Percentiles rank a stretch among this genome's conserved stretches.
Evolutionary conservation across 768 basidiomycete genomes (phyloP).

Genomic region (Boletus rubropictus): DNA sequence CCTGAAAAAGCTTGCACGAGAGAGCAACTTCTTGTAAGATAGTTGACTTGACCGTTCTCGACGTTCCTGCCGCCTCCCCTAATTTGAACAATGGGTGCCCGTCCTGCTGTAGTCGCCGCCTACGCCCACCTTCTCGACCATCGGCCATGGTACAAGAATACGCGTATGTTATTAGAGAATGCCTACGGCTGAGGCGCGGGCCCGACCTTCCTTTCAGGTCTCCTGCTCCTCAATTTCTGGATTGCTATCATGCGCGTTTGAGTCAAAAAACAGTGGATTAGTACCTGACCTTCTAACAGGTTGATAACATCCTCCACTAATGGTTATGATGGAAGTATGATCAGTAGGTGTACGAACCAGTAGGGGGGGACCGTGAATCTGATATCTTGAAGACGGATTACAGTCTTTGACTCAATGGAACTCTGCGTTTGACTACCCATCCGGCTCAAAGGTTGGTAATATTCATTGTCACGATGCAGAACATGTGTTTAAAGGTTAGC

Average conservation of each 20-base stretch:
- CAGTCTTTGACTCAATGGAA: constrained; percentile 37
- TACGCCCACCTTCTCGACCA: constrained; percentile 55
- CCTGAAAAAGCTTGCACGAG: background rate
- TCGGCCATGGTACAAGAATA: constrained; percentile 68
- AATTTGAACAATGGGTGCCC: constrained; percentile 47
- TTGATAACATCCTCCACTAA: constrained; percentile 34
- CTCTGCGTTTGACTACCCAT: constrained; percentile 27
- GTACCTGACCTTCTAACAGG: constrained; percentile 11
- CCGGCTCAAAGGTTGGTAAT: constrained; percentile 23
- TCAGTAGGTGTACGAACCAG: constrained; percentile 26
- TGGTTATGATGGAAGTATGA: constrained; percentile 38
- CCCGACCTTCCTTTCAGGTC: constrained; percentile 28
- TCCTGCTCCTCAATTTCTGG: constrained; percentile 60
- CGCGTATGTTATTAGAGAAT: constrained; percentile 32
- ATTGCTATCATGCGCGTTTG: constrained; percentile 51
- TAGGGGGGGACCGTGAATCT: background rate
- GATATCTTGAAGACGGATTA: constrained; percentile 27
- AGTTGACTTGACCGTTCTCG: background rate
- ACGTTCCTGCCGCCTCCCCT: background rate
- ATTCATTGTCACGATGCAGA: background rate
- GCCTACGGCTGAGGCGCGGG: background rate
- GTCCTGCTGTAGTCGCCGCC: constrained; percentile 37
- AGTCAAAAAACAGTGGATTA: background rate
- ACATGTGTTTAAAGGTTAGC: constrained; percentile 13
- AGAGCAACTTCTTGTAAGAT: background rate